Conservation (phyloP, 352 stramenopile genomes). For the Thraustotheca clavata region DNA sequence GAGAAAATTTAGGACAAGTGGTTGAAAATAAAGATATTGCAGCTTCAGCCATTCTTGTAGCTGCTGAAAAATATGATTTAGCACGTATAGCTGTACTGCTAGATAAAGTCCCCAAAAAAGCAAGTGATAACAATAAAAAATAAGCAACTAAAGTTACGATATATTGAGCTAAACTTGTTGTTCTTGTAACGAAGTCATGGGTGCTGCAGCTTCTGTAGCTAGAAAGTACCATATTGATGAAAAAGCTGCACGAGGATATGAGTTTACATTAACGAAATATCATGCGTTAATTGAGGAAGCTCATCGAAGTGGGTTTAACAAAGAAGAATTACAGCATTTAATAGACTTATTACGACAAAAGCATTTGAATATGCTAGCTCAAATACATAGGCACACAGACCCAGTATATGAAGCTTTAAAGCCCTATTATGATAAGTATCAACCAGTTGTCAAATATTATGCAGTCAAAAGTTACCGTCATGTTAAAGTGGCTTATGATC, state of each 20-base stretch:
- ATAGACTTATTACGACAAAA: not conserved
- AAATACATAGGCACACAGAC: not conserved
- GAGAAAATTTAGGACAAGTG: slow-evolving; percentile 27
- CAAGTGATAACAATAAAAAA: slow-evolving; percentile 18
- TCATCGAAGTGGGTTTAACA: slow-evolving; percentile 26
- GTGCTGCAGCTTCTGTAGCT: not conserved
- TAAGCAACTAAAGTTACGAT: too few relatives aligned
- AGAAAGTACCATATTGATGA: not conserved
- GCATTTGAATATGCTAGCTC: not conserved
- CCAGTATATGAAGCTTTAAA: not conserved
- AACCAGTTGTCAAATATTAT: not conserved
- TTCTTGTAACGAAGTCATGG: not conserved
- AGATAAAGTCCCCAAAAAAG: slow-evolving; percentile 58
- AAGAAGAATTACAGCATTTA: not conserved
- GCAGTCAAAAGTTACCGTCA: not conserved
- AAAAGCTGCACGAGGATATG: not conserved
- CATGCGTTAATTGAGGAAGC: slow-evolving; percentile 58
- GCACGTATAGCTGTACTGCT: slow-evolving; percentile 53
- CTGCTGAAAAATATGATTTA: slow-evolving; percentile 69
- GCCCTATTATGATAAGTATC: slow-evolving; percentile 17
- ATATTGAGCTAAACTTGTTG: too few relatives aligned
- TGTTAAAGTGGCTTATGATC: not conserved
- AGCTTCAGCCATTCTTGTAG: slow-evolving; percentile 50
- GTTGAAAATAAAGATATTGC: slow-evolving; percentile 38
- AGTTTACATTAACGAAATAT: not conserved